Evolutionary conservation across 2,329 filamentous ascomycete species (phyloP).

Genomic region (Ophiognomonia clavigignenti-juglandacearum): DNA sequence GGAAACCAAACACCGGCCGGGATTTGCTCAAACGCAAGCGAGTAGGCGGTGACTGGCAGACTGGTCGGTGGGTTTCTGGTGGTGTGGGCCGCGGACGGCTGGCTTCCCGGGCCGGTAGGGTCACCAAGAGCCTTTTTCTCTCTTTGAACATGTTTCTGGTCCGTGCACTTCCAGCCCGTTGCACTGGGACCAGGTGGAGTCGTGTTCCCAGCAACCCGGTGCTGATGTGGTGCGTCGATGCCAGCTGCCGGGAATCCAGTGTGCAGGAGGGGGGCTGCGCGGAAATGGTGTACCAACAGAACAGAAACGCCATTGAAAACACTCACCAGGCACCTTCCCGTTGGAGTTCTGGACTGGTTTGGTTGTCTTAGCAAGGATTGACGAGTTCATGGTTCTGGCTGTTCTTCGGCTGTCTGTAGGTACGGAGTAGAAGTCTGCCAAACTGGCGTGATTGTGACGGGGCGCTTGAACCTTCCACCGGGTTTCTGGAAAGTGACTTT

Average conservation of each 20-base stretch:
- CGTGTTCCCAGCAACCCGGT: neutral
- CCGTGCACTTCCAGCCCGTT: neutral
- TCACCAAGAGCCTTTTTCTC: no score
- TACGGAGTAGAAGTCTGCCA: conserved; percentile 9
- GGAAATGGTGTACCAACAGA: neutral
- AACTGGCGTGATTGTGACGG: conserved; percentile 16
- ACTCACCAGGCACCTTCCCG: neutral
- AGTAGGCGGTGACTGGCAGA: neutral
- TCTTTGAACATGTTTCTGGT: no score
- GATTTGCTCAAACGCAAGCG: neutral
- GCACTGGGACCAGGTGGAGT: conserved; percentile 1
- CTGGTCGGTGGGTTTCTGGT: no score
- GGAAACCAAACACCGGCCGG: neutral
- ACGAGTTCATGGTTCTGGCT: neutral
- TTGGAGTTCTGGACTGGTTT: neutral
- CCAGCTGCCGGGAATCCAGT: neutral
- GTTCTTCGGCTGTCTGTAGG: neutral
- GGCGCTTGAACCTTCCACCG: neutral
- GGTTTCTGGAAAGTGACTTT: no score
- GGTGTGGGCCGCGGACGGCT: no score
- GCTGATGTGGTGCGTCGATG: neutral
- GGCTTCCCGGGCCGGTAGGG: neutral
- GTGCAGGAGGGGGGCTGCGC: neutral
- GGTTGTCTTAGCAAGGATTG: neutral
- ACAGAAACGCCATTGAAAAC: neutral